Evolutionary conservation across 2,329 filamentous ascomycete species (phyloP), one percentile per base, ranked within the genome.

Genomic region (Aspergillus luchuensis): DNA sequence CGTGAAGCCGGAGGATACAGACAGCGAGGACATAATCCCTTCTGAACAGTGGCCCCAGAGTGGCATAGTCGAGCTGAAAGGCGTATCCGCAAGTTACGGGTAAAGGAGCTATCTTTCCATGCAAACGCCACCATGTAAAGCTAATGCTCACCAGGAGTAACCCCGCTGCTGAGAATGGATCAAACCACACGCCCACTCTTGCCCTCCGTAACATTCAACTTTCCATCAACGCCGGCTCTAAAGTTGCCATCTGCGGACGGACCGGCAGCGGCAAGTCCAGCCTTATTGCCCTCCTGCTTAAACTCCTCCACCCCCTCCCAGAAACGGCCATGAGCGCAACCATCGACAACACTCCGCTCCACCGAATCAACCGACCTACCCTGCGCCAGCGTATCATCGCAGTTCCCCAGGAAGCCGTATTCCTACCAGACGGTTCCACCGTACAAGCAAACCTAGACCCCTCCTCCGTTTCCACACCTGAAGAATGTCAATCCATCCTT

Each of bases 371-470:
- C 56, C 78, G 82, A 2, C 28, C 71, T 0, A 68, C 71, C 0
- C 73, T 86, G 0, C 81, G 84, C 7, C 72, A 78, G 43, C 79
- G 79, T 0, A 71, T 86, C 39, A 82, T 84, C 45, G 80, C 82
- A 4, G 71, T 86, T 0, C 82, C 84, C 0, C 84, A 87, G 66
- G 84, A 86, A 4, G 70, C 82, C 0, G 79, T 84, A 3, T 84
- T 86, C 68, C 70, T 85, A 1, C 80, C 79, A 0, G 79, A 78
- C 38, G 77, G 74, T 5, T 78, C 74, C 49, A 77, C 74, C 1
- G 74, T 81, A 60, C 71, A 69, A 28, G 55, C 68, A 6, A 82
- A 84, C 58, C 73, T 84, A 0, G 64, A 82, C 84, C 58, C 79
- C n/a, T 50, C 47, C 25, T 17, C 15, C 25, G 23, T 50, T 5